Conservation (phyloP, 2,329 filamentous ascomycete species). For the Teratosphaeria destructans region DNA sequence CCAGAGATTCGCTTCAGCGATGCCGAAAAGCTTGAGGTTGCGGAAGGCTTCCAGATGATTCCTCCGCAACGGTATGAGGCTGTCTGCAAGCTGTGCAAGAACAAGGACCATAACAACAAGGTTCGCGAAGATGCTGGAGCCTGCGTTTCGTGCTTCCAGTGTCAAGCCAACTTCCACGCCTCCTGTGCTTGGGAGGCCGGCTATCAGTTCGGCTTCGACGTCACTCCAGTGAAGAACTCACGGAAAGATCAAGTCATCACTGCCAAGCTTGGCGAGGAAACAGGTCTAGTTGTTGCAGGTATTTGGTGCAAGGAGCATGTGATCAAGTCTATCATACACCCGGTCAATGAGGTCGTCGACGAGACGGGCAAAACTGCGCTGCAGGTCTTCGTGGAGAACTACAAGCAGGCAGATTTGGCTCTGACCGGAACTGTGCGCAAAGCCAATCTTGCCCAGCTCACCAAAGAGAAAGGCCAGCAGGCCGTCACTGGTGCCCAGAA, state of each 20-base stretch:
- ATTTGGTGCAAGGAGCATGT: slow-evolving; percentile 86
- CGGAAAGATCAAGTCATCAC: slow-evolving; percentile 70
- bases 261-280: slow-evolving; percentile 70
- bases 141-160: slow-evolving; percentile 72
- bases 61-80: slow-evolving; percentile 62
- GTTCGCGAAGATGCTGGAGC: slow-evolving; percentile 46
- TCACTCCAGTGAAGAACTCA: slow-evolving; percentile 80
- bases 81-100: slow-evolving; percentile 74
- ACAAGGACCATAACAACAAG: slow-evolving; percentile 33
- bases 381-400: slow-evolving; percentile 77
- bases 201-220: slow-evolving; percentile 79
- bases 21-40: slow-evolving; percentile 68
- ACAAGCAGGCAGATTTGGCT: slow-evolving; percentile 87
- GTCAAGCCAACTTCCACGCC: slow-evolving; percentile 64
- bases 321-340: slow-evolving; percentile 62
- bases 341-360: slow-evolving; percentile 64
- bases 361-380: slow-evolving; percentile 66
- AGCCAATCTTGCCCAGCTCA: slow-evolving; percentile 62
- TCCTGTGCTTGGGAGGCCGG: slow-evolving; percentile 80
- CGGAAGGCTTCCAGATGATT: slow-evolving; percentile 82
- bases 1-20: slow-evolving; percentile 89
- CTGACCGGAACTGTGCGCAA: slow-evolving; percentile 89
- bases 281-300: slow-evolving; percentile 70
- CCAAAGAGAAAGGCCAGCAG: slow-evolving; percentile 41
- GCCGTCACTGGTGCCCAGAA: slow-evolving; percentile 17